Conservation (phyloP, 371 early-diverging fungal species). For the Phascolomyces articulosus region DNA sequence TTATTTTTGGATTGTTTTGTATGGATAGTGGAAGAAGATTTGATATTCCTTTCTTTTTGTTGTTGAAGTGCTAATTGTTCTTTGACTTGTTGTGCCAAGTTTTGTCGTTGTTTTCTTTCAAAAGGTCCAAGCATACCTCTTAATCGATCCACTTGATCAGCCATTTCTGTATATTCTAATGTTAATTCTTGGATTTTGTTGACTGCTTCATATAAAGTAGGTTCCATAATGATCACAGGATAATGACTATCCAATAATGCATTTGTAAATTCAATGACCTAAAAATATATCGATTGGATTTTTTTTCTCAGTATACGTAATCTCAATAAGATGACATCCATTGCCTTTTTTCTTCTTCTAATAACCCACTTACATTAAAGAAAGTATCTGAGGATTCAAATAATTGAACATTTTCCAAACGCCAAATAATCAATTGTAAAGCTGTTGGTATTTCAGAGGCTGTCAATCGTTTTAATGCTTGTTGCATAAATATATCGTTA, state of each 20-base stretch:
- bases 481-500: slow-evolving; percentile 67
- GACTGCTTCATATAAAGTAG: slow-evolving; percentile 52
- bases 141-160: slow-evolving; percentile 50
- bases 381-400: slow-evolving; percentile 1
- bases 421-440: slow-evolving; percentile 41
- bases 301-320: background rate
- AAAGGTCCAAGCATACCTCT: slow-evolving; percentile 55
- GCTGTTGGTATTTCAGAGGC: slow-evolving; percentile 51
- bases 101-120: slow-evolving; percentile 44
- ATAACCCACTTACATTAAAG: background rate
- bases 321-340: too few species aligned
- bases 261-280: slow-evolving; percentile 59
- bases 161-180: slow-evolving; percentile 40
- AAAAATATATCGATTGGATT: background rate
- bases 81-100: background rate
- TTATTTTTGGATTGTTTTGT: too few species aligned
- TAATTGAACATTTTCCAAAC: slow-evolving; percentile 31
- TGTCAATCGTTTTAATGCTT: slow-evolving; percentile 51
- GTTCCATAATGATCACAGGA: slow-evolving; percentile 59
- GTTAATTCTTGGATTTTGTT: slow-evolving; percentile 37
- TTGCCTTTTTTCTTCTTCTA: too few species aligned
- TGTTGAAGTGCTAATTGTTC: slow-evolving; percentile 7
- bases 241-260: slow-evolving; percentile 62
- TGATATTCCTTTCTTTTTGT: too few species aligned
- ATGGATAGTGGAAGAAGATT: too few species aligned